phyloP scores from a whole-genome alignment of 805 yeast species.

The Scheffersomyces stipitis region DNA sequence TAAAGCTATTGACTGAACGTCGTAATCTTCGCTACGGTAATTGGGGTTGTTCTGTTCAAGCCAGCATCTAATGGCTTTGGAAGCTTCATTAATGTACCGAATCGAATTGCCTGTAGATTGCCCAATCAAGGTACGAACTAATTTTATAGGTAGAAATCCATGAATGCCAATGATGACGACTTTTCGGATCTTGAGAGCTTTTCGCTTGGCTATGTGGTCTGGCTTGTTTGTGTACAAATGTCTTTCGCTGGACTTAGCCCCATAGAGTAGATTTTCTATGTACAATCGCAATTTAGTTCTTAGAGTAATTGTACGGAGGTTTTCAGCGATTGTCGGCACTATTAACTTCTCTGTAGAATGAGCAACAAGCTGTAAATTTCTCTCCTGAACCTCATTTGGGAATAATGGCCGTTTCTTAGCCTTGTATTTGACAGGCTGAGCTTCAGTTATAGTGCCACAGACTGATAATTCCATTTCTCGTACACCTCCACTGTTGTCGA shows the following conservation, averaged over 20 bases:
- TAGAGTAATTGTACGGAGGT: conserved; percentile 19
- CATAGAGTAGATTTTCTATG: conserved; percentile 16
- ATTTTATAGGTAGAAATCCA: conserved; percentile 40
- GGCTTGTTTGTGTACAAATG: conserved; percentile 24
- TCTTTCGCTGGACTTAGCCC: conserved; percentile 14
- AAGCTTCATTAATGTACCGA: conserved; percentile 27
- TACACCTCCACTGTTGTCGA: conserved; percentile 3
- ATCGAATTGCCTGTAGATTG: conserved; percentile 38
- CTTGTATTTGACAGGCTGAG: conserved; percentile 32
- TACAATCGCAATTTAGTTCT: conserved; percentile 17
- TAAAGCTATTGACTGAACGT: conserved; percentile 36
- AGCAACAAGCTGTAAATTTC: conserved; percentile 10
- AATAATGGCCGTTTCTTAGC: conserved; percentile 30
- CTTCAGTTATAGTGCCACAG: conserved; percentile 30
- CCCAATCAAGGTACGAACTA: conserved; percentile 36
- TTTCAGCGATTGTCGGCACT: conserved; percentile 15
- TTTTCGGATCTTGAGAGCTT: conserved; percentile 12
- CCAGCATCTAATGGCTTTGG: conserved; percentile 32
- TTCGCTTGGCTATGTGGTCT: conserved; percentile 7
- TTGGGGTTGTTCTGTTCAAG: conserved; percentile 6
- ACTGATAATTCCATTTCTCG: conserved; percentile 30
- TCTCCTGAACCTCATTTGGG: conserved; percentile 37
- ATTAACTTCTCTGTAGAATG: conserved; percentile 2
- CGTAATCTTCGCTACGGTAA: conserved; percentile 12
- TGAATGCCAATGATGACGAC: conserved; percentile 38